Base-by-base conservation (phyloP, 306 rosid species). In the Malus orientalis region DNA sequence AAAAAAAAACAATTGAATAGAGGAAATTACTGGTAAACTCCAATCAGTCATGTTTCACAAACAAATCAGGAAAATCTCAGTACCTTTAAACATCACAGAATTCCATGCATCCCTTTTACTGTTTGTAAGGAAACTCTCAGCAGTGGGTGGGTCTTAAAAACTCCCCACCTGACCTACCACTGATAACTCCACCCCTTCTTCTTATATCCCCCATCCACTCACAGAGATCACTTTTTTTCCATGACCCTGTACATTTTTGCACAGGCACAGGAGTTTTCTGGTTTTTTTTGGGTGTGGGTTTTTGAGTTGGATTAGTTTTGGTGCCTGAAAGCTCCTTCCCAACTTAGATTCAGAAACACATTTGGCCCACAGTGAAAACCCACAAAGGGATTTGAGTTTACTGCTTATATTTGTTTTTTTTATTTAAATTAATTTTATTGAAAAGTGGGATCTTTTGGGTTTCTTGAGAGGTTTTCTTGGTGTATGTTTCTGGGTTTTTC, bases 131-230 rank as follows among this genome's bases (percentile, higher is more conserved):
- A 74, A 77, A 76, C 85, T 82, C 49, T 60, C 29, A n/a, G 5
- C 27, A 15, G 55, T 57, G 27, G n/a, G 62, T 57, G 62, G 47
- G 47, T 74, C 78, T 74, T 62, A 20, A 74, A 5, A 25, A 64
- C 69, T 32, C 45, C 75, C 87, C 85, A 85, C 78, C 88, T 6
- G 40, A 89, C 96, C 95, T 80, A 88, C 86, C 91, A 54, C 89
- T 89, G 96, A 93, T 76, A 86, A 88, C 88, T 85, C 90, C 93
- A 75, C 18, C 89, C 75, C 89, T 87, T 84, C 88, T 79, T 88
- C 76, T 76, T 74, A 29, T 25, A 32, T 51, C 69, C 76, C 76
- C 84, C 74, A 69, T 80, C 87, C 85, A 82, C 76, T 78, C 11
- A 23, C 69, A 79, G 44, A 20, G 33, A 36, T 47, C 63, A 18